phyloP scores from a whole-genome alignment of 1,284 basidiomycete genomes.

The Microstroma glucosiphilum region DNA sequence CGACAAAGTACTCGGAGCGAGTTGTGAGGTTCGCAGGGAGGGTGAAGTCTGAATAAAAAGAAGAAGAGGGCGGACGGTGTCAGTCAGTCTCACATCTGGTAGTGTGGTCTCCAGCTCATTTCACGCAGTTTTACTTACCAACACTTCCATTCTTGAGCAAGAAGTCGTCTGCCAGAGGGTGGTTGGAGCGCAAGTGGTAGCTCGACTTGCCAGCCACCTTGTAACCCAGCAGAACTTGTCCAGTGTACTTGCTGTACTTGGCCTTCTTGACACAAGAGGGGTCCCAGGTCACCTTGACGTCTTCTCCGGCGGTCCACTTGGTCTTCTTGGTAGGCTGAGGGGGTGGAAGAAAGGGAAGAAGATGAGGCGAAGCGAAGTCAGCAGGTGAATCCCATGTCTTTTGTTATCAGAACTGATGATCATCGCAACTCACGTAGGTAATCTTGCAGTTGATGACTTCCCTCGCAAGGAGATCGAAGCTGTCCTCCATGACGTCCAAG shows the following conservation, averaged over 20 bases:
- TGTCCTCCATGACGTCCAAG: not conserved
- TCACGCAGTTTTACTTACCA: not conserved
- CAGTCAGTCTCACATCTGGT: too few species aligned
- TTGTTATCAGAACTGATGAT: too few species aligned
- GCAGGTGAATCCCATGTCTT: too few species aligned
- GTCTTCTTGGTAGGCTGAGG: not conserved
- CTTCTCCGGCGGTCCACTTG: not conserved
- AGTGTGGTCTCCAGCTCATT: too few species aligned
- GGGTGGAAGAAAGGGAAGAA: not conserved
- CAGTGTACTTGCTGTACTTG: constrained; percentile 2
- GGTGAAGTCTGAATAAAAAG: constrained; percentile 12
- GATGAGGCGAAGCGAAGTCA: too few species aligned
- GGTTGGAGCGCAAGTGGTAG: constrained; percentile 6
- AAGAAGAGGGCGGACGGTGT: too few species aligned
- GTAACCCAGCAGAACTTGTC: constrained; percentile 24
- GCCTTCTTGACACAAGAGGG: not conserved
- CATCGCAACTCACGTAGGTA: not conserved
- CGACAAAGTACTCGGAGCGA: constrained; percentile 23
- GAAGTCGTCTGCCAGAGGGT: constrained; percentile 25
- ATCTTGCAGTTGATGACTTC: constrained; percentile 1
- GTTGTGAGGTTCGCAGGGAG: constrained; percentile 18
- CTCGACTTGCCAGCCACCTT: not conserved
- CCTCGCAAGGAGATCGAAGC: not conserved
- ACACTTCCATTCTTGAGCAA: constrained; percentile 15
- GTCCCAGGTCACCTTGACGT: constrained; percentile 7